Base-by-base conservation (phyloP, 2,329 filamentous ascomycete genomes). In the Neofusicoccum umdonicola region DNA sequence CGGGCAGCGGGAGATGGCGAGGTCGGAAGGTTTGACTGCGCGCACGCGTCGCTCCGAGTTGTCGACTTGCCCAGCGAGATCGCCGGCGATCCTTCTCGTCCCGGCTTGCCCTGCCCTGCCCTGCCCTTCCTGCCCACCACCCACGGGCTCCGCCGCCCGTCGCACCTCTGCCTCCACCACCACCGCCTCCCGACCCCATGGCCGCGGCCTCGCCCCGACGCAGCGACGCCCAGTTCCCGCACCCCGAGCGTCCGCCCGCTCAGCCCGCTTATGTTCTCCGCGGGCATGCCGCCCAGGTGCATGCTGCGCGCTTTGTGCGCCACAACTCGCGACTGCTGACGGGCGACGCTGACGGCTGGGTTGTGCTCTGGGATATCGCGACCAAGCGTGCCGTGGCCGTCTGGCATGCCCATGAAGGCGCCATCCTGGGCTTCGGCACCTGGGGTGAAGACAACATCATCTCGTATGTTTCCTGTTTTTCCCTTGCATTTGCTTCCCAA, bases 271-370 rank as follows among this genome's bases (percentile, higher is more conserved):
- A 90, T 74, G 87, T 98, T 66, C 85, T 99, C 42, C 90, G 95
- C 68, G 95, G 95, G 61, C 95, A 98, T 80, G 85, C 86, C 63
- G 84, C 90, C 0, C 88, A 92, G 68, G 88, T 97, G 54, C 93
- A 97, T 74, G 86, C 87, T 19, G 83, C 93, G 3, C 80, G 85
- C 61, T 94, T 98, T 73, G 82, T 92, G 69, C 84, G 86, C 62
- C 76, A 80, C 45, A 97, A 97, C 74, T 83, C 86, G 65, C 89
- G 91, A 39, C 87, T 99, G 5, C 81, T 92, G 12, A 95, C 92
- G 0, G 94, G 91, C 41, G 95, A 99, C 78, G 91, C 92, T 8
- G 91, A 97, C 47, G 95, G 95, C 66, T 97, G 90, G 84, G 83
- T 97, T 39, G 85, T 96, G 6, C 80, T 93, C 22, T 99, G 95